Evolutionary conservation across 441 rosid species (phyloP), one percentile per base, ranked within the genome.

Genomic region (Macaranga tanarius): DNA sequence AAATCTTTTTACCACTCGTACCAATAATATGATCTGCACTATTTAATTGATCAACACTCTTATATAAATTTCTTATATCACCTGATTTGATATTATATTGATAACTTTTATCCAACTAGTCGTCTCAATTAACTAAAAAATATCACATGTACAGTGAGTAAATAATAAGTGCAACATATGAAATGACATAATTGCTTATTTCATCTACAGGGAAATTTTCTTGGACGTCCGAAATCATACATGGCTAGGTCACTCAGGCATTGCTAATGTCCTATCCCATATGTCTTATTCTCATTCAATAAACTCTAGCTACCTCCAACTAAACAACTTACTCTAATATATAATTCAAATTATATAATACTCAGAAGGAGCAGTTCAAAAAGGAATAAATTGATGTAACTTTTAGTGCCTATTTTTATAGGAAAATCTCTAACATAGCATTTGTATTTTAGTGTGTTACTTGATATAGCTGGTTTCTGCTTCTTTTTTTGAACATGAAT

Each of bases 301-400:
- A 48, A 38, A 72, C 51, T 68, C 67, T 60, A 63, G 59, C 69
- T 57, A 76, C 10, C 48, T 67, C 73, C 72, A 73, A 77, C 74
- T 62, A 77, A 68, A 70, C 65, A 70, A 73, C 55, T 16, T 47
- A 48, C 61, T 40, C 25, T 11, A 11, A 2, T 60, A 40, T 25
- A 55, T 52, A n/a, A 60, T 34, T 17, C 55, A 28, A 48, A 66
- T 28, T 34, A 23, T 48, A 16, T 67, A 67, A 73, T 48, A 13
- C 50, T 20, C 0, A 6, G 15, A 23, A 48, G 70, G 75, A 77
- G 74, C 62, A 77, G 80, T 79, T 81, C 69, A 42, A 71, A 68
- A 79, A 75, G 17, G 79, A 78, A 74, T 60, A 42, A 78, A 15
- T 63, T 64, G 84, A 82, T 64, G 81, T 70, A 80, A 82, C 22